Base-by-base conservation (phyloP, 2,329 filamentous ascomycete species). In the Sporothrix globosa region DNA sequence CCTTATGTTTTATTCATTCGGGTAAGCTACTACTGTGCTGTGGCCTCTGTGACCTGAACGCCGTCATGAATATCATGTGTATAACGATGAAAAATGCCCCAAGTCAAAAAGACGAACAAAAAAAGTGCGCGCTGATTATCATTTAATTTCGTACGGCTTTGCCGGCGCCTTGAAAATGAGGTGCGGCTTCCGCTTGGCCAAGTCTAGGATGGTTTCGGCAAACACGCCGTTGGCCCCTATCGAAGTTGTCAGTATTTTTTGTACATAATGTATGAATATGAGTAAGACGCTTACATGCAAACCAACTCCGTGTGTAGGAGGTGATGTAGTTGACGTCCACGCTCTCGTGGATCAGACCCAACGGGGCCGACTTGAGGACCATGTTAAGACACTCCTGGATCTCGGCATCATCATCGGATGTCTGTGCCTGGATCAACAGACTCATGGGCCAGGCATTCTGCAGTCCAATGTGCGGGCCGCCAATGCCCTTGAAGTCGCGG, bases 401-500 rank as follows among this genome's bases (percentile, higher is more conserved):
- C 81, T 99, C 96, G 0, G 85, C 83, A 72, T 97, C 94, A 70
- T 94, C 85, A 67, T 95, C 86, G 6, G 90, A 91, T 0, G 96
- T 99, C 86, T 96, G 93, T 2, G 92, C 93, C 80, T 97, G 94
- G 24, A 97, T 87, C 10, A 99, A 84, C 73, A 97, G 82, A 78
- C 92, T 96, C 93, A 99, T 98, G 0, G 96, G 96, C 96, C 96
- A 99, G 9, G 95, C 96, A 74, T 97, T 92, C 75, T 87, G 83
- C n/a, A 97, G 82, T 0, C 96, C 96, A 74, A 97, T 91, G 76
- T 89, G 88, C 7, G 87, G 87, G 4, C 87, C 96, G 75, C 96
- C 96, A 75, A 99, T 97, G 7, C 96, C 96, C 65, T 88, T 86
- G 77, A 99, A 97, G 0, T 87, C 88, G 19, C 81, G 82, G 2